These are phyloP conservation scores for Neonectria ditissima DNA, from an alignment of 2,329 filamentous ascomycete genomes.

Conservation along the genomic window DNA sequence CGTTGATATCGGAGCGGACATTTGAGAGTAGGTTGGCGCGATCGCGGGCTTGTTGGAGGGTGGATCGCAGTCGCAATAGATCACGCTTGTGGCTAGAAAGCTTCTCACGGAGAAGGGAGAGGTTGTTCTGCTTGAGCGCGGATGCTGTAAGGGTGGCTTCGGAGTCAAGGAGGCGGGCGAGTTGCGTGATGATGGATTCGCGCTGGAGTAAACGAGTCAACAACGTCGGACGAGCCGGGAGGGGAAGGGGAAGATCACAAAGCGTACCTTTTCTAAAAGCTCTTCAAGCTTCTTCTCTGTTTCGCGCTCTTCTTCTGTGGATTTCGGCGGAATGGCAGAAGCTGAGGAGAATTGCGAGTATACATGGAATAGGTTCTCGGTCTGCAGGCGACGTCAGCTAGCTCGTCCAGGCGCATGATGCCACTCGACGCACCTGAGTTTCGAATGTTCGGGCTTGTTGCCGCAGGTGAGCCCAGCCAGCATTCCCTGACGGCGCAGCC, in stretches of 20 bases:
- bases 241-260: background rate
- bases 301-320: conserved; percentile 84
- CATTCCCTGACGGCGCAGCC: conserved; percentile 65
- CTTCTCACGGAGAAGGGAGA: conserved; percentile 90
- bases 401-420: conserved; percentile 31
- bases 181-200: conserved; percentile 82
- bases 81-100: conserved; percentile 88
- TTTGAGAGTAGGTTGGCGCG: conserved; percentile 90
- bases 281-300: conserved; percentile 87
- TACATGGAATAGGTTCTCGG: conserved; percentile 82
- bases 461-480: conserved; percentile 92
- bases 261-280: conserved; percentile 79
- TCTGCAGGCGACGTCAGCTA: conserved; percentile 64
- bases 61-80: conserved; percentile 77
- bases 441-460: conserved; percentile 92
- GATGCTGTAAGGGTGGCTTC: conserved; percentile 89
- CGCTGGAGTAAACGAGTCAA: conserved; percentile 65
- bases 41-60: conserved; percentile 82
- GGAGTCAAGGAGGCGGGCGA: conserved; percentile 90
- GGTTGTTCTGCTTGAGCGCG: conserved; percentile 96
- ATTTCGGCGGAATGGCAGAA: conserved; percentile 82
- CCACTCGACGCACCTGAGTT: conserved; percentile 75
- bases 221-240: conserved; percentile 13
- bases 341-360: conserved; percentile 93
- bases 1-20: conserved; percentile 91